Evolutionary conservation across 768 basidiomycete genomes (phyloP).

Genomic region (Pulveroboletus frians): DNA sequence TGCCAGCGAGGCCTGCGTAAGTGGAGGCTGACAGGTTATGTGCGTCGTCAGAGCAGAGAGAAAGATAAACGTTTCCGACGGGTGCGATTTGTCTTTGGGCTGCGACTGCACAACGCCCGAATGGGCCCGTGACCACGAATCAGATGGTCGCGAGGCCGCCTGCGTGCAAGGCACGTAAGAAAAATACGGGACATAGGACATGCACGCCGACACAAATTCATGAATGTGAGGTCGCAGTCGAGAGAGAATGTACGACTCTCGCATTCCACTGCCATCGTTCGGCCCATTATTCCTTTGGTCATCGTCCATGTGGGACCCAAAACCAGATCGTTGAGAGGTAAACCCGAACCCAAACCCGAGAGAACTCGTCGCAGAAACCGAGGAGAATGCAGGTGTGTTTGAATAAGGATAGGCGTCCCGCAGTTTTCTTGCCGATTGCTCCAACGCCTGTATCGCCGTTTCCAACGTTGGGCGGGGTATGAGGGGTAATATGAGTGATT

Average conservation of each 20-base stretch:
- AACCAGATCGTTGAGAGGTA: constrained; percentile 21
- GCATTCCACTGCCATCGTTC: constrained; percentile 55
- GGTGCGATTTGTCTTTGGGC: constrained; percentile 63
- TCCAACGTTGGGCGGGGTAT: constrained; percentile 84
- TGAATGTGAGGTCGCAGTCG: constrained; percentile 69
- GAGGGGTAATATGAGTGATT: constrained; percentile 63
- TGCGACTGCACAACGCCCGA: constrained; percentile 43
- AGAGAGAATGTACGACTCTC: constrained; percentile 73
- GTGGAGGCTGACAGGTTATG: constrained; percentile 59
- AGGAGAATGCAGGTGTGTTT: constrained; percentile 34
- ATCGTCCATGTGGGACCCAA: constrained; percentile 30
- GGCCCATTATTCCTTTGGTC: constrained; percentile 20
- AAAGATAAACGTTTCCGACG: constrained; percentile 69
- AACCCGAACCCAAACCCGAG: constrained; percentile 29
- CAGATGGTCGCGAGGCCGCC: constrained; percentile 16
- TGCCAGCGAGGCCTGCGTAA: constrained; percentile 55
- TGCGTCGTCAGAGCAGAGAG: constrained; percentile 65
- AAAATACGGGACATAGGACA: constrained; percentile 84
- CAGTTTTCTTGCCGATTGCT: constrained; percentile 64
- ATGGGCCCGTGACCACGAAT: constrained; percentile 35
- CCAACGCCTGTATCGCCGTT: constrained; percentile 63
- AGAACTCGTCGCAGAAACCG: constrained; percentile 31
- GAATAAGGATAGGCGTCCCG: constrained; percentile 85
- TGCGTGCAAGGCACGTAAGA: constrained; percentile 45
- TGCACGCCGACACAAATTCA: constrained; percentile 72